Evolutionary conservation across 495 filamentous ascomycete species (phyloP).

Genomic region (Sabuloglossum arenarium): DNA sequence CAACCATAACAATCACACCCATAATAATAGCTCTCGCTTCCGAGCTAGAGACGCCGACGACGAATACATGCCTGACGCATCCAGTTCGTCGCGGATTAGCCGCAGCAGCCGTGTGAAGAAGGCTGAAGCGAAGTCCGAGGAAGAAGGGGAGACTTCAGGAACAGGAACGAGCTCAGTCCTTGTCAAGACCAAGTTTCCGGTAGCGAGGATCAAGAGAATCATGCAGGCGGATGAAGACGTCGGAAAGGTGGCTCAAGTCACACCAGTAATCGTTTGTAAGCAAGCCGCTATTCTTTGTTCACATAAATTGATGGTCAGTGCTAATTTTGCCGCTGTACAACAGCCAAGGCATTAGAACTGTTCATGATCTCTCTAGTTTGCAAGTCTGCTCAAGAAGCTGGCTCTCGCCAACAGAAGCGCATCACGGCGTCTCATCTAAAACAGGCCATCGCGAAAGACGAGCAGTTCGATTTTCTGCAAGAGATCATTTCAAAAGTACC

Average conservation of each 20-base stretch:
- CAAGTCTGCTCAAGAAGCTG: constrained; percentile 66
- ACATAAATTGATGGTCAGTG: background rate
- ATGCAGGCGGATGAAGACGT: constrained; percentile 99
- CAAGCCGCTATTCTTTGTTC: constrained; percentile 10
- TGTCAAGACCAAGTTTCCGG: constrained; percentile 90
- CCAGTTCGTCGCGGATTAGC: background rate
- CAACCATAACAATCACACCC: background rate
- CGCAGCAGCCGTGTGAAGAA: constrained; percentile 1
- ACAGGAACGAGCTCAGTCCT: constrained; percentile 24
- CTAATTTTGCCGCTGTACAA: constrained; percentile 2
- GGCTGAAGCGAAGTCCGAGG: background rate
- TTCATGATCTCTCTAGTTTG: constrained; percentile 92
- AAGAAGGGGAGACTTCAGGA: background rate
- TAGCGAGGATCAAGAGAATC: constrained; percentile 94
- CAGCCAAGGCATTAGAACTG: constrained; percentile 76
- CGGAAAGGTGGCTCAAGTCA: constrained; percentile 94
- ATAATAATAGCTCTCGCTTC: background rate
- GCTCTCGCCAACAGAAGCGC: constrained; percentile 62
- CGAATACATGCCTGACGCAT: constrained; percentile 2
- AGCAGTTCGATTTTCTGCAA: constrained; percentile 77
- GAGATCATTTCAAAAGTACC: constrained; percentile 82
- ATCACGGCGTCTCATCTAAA: constrained; percentile 83
- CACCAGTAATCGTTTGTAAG: constrained; percentile 77
- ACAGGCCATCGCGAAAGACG: constrained; percentile 61
- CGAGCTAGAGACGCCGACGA: background rate